A percentile compares a stretch with the other conserved stretches of the same genome.
phyloP scores from a whole-genome alignment of 495 filamentous ascomycete species.

The Cercophora scortea region DNA sequence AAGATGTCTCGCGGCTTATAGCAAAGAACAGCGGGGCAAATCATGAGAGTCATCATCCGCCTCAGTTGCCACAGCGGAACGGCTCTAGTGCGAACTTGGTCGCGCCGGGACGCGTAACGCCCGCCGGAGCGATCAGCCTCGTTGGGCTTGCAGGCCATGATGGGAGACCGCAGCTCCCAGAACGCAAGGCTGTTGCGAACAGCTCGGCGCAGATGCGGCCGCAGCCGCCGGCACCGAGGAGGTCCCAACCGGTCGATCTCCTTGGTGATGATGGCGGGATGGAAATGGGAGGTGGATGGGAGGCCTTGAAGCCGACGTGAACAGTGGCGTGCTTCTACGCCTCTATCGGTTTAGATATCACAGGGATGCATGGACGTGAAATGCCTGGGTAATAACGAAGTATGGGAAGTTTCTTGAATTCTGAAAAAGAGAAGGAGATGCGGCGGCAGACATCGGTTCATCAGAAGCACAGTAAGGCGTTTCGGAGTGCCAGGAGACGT shows the following conservation, averaged over 20 bases:
- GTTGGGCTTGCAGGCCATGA: slow-evolving; percentile 8
- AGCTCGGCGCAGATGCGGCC: slow-evolving; percentile 10
- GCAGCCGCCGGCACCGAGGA: slow-evolving; percentile 17
- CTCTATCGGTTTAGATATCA: background rate
- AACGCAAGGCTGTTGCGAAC: background rate
- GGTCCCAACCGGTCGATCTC: slow-evolving; percentile 26
- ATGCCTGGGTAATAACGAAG: too few relatives aligned
- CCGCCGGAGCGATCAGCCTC: slow-evolving; percentile 18
- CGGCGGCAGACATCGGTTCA: too few relatives aligned
- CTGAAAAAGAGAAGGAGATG: too few relatives aligned
- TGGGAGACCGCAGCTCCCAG: background rate
- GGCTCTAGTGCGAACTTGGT: slow-evolving; percentile 8
- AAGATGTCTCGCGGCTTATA: background rate
- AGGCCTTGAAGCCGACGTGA: slow-evolving; percentile 36
- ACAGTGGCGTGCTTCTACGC: background rate
- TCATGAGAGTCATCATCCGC: background rate
- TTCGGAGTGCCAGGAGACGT: too few relatives aligned
- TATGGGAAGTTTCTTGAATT: too few relatives aligned
- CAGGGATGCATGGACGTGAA: too few relatives aligned
- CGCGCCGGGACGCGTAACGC: slow-evolving; percentile 2
- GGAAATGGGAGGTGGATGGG: slow-evolving; percentile 36
- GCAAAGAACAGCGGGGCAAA: slow-evolving; percentile 3
- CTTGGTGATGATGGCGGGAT: slow-evolving; percentile 26
- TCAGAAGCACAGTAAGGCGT: too few relatives aligned
- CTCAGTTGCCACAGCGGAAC: slow-evolving; percentile 6